Evolutionary conservation across 805 yeast species (phyloP), one percentile per base, ranked within the genome.

Genomic region (Candida germanica): DNA sequence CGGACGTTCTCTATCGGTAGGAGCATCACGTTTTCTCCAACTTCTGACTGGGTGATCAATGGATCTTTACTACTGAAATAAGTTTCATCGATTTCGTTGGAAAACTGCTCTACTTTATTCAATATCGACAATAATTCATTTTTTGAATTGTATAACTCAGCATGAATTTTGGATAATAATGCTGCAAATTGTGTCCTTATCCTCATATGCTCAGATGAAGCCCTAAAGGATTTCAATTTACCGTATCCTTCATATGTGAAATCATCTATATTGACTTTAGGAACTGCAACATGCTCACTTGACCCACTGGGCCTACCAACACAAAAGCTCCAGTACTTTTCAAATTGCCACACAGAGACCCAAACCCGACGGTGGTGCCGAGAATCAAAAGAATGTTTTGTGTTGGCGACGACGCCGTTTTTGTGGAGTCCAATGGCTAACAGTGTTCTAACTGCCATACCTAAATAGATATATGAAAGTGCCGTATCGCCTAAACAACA

Each of bases 371-470:
- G 24, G 6, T 41, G 43, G 24, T 46, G 50, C 6, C 32, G 15
- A 7, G 40, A 36, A 6, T 44, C 50, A 24, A 40, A 42, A 10
- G 33, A 27, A 32, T 25, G 15, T 20, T 6, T 10, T 7, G 23
- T 20, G 6, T 44, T 14, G 43, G 38, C 3, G 54, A 53, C 24
- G 4, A 13, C 26, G 14, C 35, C 44, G 16, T 44, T 39, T 31
- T 57, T 59, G 42, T 65, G 69, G 36, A 49, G 58, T 8, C 68
- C 67, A 32, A 46, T 55, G 14, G 64, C 56, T 13, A 64, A 59
- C 0, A 66, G 56, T 1, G 60, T 51, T 12, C 69, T 49, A 6
- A 59, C 51, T 5, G 69, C 69, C 10, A 65, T 52, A 3, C 70
- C 70, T 11, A 36, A 29, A 31, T 50, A 49, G 7, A 48, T 26